Conservation (phyloP, 306 rosid genomes). For the Vachellia collinsii region DNA sequence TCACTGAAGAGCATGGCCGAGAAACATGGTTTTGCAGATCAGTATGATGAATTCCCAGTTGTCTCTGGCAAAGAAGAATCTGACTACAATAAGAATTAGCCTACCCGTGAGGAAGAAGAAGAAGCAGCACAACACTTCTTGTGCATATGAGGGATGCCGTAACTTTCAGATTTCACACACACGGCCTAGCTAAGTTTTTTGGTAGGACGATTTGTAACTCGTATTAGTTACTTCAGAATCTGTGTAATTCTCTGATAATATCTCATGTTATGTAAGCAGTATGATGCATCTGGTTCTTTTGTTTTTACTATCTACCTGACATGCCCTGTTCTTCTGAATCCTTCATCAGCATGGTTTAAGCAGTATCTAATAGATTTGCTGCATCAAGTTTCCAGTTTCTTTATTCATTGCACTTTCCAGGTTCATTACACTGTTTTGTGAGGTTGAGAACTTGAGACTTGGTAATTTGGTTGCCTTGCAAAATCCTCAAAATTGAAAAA, state of each 20-base stretch:
- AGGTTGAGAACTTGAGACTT: background rate
- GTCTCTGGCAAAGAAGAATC: constrained; percentile 43
- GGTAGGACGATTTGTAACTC: constrained; percentile 22
- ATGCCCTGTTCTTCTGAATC: background rate
- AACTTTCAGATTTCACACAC: constrained; percentile 26
- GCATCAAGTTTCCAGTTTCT: background rate
- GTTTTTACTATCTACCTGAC: constrained; percentile 4
- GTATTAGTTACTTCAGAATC: constrained; percentile 28
- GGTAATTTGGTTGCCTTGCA: background rate
- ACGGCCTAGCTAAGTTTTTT: background rate
- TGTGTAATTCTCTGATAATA: constrained; percentile 29
- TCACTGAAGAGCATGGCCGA: constrained; percentile 55
- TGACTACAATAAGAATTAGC: constrained; percentile 28
- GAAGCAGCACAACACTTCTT: background rate
- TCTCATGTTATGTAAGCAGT: background rate
- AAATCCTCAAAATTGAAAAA: background rate
- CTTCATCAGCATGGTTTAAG: background rate
- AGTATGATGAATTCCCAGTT: constrained; percentile 50
- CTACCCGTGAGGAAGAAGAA: constrained; percentile 3
- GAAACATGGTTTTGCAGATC: constrained; percentile 53
- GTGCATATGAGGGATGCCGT: constrained; percentile 21
- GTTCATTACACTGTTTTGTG: background rate
- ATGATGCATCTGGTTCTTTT: constrained; percentile 1
- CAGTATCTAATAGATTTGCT: background rate
- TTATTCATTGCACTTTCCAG: background rate